A percentile compares a stretch with the other conserved stretches of the same genome.
Conservation (phyloP, 2,329 filamentous ascomycete genomes). For the Karstenula rhodostoma region DNA sequence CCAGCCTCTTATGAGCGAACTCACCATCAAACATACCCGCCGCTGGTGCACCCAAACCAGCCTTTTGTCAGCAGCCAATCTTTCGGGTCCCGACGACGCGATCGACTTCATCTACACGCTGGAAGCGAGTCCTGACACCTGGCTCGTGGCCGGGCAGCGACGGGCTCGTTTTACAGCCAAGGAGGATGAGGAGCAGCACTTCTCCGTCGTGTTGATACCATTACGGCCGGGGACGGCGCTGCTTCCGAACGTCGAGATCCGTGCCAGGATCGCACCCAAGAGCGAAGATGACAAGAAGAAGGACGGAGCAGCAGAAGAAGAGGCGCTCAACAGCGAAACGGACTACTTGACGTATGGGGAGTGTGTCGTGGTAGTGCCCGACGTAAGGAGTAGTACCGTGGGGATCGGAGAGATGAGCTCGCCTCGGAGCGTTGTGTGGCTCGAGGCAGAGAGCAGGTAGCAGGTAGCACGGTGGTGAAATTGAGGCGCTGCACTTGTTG, state of each 20-base stretch:
- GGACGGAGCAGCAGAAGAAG: constrained; percentile 29
- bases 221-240: constrained; percentile 80
- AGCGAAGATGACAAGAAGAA: constrained; percentile 36
- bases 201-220: constrained; percentile 81
- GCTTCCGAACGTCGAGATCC: constrained; percentile 80
- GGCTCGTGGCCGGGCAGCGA: constrained; percentile 84
- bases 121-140: constrained; percentile 74
- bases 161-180: constrained; percentile 75
- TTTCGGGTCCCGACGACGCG: constrained; percentile 50
- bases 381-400: constrained; percentile 71
- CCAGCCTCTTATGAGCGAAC: constrained; percentile 69
- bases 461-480: background rate
- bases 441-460: constrained; percentile 30
- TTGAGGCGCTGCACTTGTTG: too few species aligned
- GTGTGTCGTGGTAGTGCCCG: constrained; percentile 76
- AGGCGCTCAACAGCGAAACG: constrained; percentile 70
- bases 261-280: constrained; percentile 60
- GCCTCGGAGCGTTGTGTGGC: constrained; percentile 38
- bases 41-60: constrained; percentile 55
- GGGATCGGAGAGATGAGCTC: constrained; percentile 41
- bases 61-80: constrained; percentile 37
- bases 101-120: constrained; percentile 87
- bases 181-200: constrained; percentile 58
- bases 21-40: constrained; percentile 65
- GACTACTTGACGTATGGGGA: constrained; percentile 82